Evolutionary conservation across 768 basidiomycete species (phyloP), one percentile per base, ranked within the genome.

Genomic region (Rhodotorula kratochvilovae): DNA sequence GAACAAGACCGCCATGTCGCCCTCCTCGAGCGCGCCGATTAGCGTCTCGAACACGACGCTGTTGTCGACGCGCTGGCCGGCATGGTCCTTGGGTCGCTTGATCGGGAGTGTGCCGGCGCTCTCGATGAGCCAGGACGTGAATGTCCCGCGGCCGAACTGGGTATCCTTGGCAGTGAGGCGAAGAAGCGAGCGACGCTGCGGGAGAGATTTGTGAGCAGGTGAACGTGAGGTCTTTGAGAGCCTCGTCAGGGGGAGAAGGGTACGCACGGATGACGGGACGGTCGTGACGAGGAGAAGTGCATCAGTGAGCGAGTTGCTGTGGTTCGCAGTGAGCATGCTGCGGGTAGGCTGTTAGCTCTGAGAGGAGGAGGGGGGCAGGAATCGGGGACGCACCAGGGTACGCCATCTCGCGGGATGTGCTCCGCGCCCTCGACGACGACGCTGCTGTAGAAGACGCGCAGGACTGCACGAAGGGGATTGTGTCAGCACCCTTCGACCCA

Each of bases 81-180:
- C 72, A 74, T 84, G 85, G 77, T 94, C 92, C 73, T 88, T 91
- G 63, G 86, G 84, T 68, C 92, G 84, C 77, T 70, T 64, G 55
- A 94, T 85, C 1, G 92, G 92, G 5, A 94, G 85, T 2, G 92
- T 92, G 21, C 92, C 92, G 17, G 89, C 89, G 27, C 88, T 87
- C 79, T 92, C 90, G 61, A 94, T 91, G 29, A 94, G 84, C 91
- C 92, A 92, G 72, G 89, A 90, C 15, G 89, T 91, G 79, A 94
- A 91, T 5, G 90, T 93, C 73, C 80, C 85, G 54, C 84, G 87
- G 5, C 90, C 90, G 76, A 94, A 94, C 75, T 89, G 89, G 0
- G 91, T 90, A 51, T 90, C 85, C 78, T 94, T 94, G 19, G 92
- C 92, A 0, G 92, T 94, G 53, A 94, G 81, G 21, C 91, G 87